A percentile compares a stretch with the other conserved stretches of the same genome.
These are phyloP conservation scores for Fusarium neocosmosporiellum DNA, from an alignment of 2,329 filamentous ascomycete species.

Conservation along the genomic window DNA sequence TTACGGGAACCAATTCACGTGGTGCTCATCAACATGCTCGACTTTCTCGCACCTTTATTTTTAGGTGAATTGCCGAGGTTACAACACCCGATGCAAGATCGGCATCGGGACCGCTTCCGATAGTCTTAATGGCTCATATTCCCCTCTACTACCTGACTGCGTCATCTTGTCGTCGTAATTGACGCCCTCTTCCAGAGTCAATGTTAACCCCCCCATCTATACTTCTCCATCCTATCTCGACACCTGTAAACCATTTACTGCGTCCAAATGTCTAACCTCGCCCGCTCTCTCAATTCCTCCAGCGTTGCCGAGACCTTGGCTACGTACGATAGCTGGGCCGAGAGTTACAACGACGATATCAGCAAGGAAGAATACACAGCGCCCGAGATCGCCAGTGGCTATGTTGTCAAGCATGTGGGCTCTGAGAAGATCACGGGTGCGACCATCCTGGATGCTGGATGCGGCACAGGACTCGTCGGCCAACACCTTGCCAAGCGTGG, in stretches of 20 bases:
- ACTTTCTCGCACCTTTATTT: background rate
- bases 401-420: constrained; percentile 34
- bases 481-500: constrained; percentile 54
- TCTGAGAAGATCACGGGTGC: background rate
- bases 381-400: constrained; percentile 48
- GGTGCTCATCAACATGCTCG: too few species aligned
- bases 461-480: constrained; percentile 63
- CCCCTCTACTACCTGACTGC: background rate
- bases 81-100: background rate
- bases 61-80: background rate
- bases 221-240: background rate
- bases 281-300: constrained; percentile 18
- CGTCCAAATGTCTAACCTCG: constrained; percentile 13
- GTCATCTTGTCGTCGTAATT: background rate
- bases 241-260: too few species aligned
- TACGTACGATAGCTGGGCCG: constrained; percentile 45
- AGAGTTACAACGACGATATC: constrained; percentile 42
- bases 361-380: constrained; percentile 53
- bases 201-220: background rate
- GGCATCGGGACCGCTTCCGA: background rate
- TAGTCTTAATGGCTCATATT: background rate
- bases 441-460: constrained; percentile 61
- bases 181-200: background rate
- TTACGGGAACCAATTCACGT: too few species aligned
- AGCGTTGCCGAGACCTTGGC: constrained; percentile 19